A percentile compares a stretch with the other conserved stretches of the same genome.
Conservation (phyloP, 257 asterid species). For the Craterostigma plantagineum region DNA sequence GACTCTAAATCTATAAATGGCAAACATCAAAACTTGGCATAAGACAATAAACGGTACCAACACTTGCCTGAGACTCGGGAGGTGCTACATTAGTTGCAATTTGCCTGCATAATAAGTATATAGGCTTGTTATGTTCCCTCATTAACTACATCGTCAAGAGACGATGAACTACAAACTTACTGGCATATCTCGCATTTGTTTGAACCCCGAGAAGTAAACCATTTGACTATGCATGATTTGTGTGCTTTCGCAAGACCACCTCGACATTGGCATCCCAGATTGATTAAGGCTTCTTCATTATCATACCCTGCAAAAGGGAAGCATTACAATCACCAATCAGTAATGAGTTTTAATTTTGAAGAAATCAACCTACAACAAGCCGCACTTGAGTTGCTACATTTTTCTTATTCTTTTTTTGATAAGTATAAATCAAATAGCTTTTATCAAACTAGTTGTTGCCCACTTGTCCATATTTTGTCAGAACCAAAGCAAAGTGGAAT, state of each 20-base stretch:
- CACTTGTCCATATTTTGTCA: too few relatives aligned
- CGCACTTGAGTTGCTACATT: too few relatives aligned
- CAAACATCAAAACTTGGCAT: too few relatives aligned
- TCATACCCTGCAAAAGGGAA: slow-evolving; percentile 64
- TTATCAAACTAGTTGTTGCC: too few relatives aligned
- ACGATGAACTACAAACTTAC: slow-evolving; percentile 11
- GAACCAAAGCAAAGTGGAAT: too few relatives aligned
- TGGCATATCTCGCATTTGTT: slow-evolving; percentile 78
- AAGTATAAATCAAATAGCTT: too few relatives aligned
- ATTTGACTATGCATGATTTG: slow-evolving; percentile 45
- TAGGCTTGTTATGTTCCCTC: background rate
- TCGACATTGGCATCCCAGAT: slow-evolving; percentile 61
- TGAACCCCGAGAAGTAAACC: slow-evolving; percentile 64
- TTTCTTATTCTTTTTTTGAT: too few relatives aligned
- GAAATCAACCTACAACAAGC: too few relatives aligned
- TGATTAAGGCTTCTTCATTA: slow-evolving; percentile 54
- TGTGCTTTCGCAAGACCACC: slow-evolving; percentile 77
- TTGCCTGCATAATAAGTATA: background rate
- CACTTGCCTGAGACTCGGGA: slow-evolving; percentile 1
- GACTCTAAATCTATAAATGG: too few relatives aligned
- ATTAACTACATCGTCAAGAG: background rate
- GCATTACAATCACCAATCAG: background rate
- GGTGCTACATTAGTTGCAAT: background rate
- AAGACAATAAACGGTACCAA: background rate
- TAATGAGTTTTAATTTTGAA: too few relatives aligned